These are phyloP conservation scores for Diaporthe vexans DNA, from an alignment of 2,329 filamentous ascomycete species.

Conservation along the genomic window DNA sequence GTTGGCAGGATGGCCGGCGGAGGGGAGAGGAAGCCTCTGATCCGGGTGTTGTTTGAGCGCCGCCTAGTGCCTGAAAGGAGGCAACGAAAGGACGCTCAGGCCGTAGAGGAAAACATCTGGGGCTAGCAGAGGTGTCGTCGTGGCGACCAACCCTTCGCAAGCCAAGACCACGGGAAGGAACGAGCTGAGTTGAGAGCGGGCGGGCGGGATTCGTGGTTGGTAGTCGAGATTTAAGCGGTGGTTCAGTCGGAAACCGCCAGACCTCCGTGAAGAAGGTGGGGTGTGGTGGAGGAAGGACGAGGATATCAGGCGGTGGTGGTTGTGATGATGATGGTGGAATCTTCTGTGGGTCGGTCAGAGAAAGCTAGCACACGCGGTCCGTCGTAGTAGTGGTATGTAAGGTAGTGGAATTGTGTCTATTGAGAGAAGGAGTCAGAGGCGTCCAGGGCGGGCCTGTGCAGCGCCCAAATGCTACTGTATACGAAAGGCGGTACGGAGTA, in stretches of 20 bases:
- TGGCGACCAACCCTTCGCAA: slow-evolving; percentile 35
- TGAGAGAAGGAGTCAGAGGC: slow-evolving; percentile 17
- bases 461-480: slow-evolving; percentile 8
- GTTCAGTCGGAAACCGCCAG: slow-evolving; percentile 33
- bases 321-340: slow-evolving; percentile 38
- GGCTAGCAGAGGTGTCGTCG: slow-evolving; percentile 31
- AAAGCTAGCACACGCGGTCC: slow-evolving; percentile 19
- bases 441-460: slow-evolving; percentile 15
- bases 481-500: slow-evolving; percentile 13
- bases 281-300: slow-evolving; percentile 21
- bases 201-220: background rate
- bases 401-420: slow-evolving; percentile 33
- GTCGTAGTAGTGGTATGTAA: slow-evolving; percentile 17
- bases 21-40: background rate
- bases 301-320: slow-evolving; percentile 31
- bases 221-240: slow-evolving; percentile 6
- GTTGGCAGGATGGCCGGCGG: background rate
- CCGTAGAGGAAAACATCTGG: slow-evolving; percentile 32
- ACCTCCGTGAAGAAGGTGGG: slow-evolving; percentile 41
- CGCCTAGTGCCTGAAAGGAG: slow-evolving; percentile 31
- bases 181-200: background rate
- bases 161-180: slow-evolving; percentile 30
- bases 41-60: slow-evolving; percentile 17
- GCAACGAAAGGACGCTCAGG: slow-evolving; percentile 33
- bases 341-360: slow-evolving; percentile 30